Base-by-base conservation (phyloP, 352 stramenopile species). In the Globisporangium iwayamae region DNA sequence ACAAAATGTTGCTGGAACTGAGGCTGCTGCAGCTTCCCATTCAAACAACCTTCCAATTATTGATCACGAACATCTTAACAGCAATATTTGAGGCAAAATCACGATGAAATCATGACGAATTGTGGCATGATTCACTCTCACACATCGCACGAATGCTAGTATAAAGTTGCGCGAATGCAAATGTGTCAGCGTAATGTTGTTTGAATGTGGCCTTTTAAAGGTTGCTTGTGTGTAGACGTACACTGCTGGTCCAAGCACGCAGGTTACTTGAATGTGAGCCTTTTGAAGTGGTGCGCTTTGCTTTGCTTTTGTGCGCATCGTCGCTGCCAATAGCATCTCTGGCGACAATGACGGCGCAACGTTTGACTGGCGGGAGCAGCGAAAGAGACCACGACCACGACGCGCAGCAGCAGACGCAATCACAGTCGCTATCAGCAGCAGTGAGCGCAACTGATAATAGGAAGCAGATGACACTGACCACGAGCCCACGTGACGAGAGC, bases 401-500 rank as follows among this genome's bases (percentile, higher is more conserved):
- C 41, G 25, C 16, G 10, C 36, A 60, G 25, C 16, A 3, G 20
- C 36, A 60, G 55, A 13, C 34, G 20, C 36, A 36, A 14, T 10
- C 41, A 34, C 32, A 38, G 9, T 4, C 54, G 22, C 13, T n/a
- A 22, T 5, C 55, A 50, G 38, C 16, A 18, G 28, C 7, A 10
- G 28, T 16, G 11, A 50, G 14, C 36, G 16, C 13, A 1, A 11
- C 2, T 39, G 28, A 9, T 16, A 39, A 0, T 20, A 48, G 8
- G 9, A 52, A 38, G 14, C 38, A 50, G 39, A 66, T 60, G 61
- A 13, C 30, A 41, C 16, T 18, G 10, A 22, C 30, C 4, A 45
- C 22, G 60, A 67, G 52, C n/a, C 32, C 53, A 3, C 45, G 62
- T n/a, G 54, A 67, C 22, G 53, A 62, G 53, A 55, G 25, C 45